Evolutionary conservation across 495 filamentous ascomycete genomes (phyloP).

Genomic region (Hyaloscypha hepaticicola): DNA sequence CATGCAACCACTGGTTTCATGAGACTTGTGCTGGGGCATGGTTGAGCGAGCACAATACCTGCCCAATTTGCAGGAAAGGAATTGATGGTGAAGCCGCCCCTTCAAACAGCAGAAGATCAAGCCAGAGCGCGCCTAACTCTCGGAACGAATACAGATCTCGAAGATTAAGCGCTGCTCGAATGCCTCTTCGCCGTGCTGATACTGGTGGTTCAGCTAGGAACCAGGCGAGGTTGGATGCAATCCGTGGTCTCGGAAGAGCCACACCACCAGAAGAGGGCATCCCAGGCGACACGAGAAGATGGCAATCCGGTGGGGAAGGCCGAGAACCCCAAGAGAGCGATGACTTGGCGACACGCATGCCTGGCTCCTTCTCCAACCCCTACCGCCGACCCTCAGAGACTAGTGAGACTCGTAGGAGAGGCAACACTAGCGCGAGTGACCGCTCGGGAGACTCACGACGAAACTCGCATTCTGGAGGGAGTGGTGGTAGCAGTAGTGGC

Average conservation of each 20-base stretch:
- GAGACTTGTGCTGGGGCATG: constrained; percentile 72
- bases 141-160: constrained; percentile 20
- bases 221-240: constrained; percentile 31
- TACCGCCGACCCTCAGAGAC: constrained; percentile 15
- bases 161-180: constrained; percentile 22
- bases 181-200: constrained; percentile 6
- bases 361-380: constrained; percentile 6
- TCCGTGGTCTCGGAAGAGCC: constrained; percentile 20
- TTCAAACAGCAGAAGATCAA: constrained; percentile 16
- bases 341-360: constrained; percentile 3
- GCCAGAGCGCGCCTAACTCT: constrained; percentile 14
- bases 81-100: constrained; percentile 49
- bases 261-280: constrained; percentile 20
- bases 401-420: constrained; percentile 18
- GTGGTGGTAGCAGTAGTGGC: constrained; percentile 13
- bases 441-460: constrained; percentile 15
- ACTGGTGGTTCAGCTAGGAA: constrained; percentile 16
- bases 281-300: constrained; percentile 1
- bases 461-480: constrained; percentile 13
- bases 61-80: constrained; percentile 79
- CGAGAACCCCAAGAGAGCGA: not conserved
- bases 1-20: constrained; percentile 93
- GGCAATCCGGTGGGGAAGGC: not conserved
- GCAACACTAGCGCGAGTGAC: constrained; percentile 22
- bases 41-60: constrained; percentile 86